These are phyloP conservation scores for Kodamaea sp. DNA, from an alignment of 1,139 yeast genomes.

Conservation along the genomic window DNA sequence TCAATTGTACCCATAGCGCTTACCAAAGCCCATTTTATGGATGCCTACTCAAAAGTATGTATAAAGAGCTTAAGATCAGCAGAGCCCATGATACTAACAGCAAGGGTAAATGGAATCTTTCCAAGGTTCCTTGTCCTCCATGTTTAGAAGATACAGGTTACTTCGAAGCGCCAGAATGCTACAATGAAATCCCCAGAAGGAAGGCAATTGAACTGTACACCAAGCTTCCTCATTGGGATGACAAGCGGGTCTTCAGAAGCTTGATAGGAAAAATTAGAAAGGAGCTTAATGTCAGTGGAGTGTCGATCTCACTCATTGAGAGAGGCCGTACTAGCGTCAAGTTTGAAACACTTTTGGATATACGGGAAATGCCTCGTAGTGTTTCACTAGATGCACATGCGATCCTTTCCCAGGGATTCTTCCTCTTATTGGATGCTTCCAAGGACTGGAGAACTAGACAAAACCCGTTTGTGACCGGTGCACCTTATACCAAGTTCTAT, in stretches of 20 bases:
- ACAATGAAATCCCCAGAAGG: conserved; percentile 43
- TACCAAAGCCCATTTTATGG: conserved; percentile 63
- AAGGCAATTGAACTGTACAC: conserved; percentile 44
- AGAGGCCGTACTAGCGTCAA: conserved; percentile 49
- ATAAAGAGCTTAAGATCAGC: neutral
- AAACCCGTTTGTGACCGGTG: conserved; percentile 64
- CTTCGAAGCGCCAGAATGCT: conserved; percentile 61
- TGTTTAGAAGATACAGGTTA: conserved; percentile 49
- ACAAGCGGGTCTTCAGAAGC: conserved; percentile 38
- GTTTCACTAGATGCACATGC: conserved; percentile 70
- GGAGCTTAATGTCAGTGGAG: conserved; percentile 48
- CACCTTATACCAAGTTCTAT: conserved; percentile 60
- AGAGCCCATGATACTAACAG: conserved; percentile 1
- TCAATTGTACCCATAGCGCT: conserved; percentile 30
- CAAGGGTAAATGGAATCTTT: conserved; percentile 57
- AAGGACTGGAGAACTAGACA: conserved; percentile 65
- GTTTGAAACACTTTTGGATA: conserved; percentile 46
- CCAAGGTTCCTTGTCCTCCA: conserved; percentile 56
- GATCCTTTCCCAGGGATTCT: conserved; percentile 54
- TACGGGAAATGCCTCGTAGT: conserved; percentile 52
- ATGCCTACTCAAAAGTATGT: conserved; percentile 52
- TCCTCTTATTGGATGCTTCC: conserved; percentile 58
- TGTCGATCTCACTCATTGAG: conserved; percentile 59
- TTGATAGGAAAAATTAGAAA: conserved; percentile 36
- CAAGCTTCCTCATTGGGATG: conserved; percentile 53